These are phyloP conservation scores for Ceratocystis smalleyi DNA, from an alignment of 2,329 filamentous ascomycete genomes.

Conservation along the genomic window DNA sequence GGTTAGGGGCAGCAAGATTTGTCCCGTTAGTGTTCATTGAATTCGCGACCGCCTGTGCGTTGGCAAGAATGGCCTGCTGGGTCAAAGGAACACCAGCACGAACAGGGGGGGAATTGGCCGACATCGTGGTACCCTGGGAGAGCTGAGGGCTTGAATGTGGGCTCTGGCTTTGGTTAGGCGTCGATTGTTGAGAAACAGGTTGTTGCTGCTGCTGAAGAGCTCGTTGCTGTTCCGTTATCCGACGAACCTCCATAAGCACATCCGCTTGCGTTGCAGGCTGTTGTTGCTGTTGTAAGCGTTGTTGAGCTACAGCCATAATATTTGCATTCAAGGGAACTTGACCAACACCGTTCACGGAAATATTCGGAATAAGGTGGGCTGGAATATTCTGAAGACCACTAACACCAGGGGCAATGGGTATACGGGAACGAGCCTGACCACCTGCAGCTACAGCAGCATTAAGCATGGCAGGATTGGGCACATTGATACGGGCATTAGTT, in stretches of 20 bases:
- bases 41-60: constrained; percentile 8
- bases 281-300: constrained; percentile 33
- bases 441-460: constrained; percentile 24
- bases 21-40: constrained; percentile 14
- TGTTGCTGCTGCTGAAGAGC: constrained; percentile 35
- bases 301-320: constrained; percentile 23
- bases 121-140: constrained; percentile 28
- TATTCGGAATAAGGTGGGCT: constrained; percentile 36
- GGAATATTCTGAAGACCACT: constrained; percentile 35
- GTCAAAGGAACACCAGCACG: constrained; percentile 10
- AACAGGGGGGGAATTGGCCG: constrained; percentile 23
- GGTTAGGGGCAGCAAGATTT: constrained; percentile 14
- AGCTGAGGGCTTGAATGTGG: constrained; percentile 27
- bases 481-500: not conserved
- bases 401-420: constrained; percentile 38
- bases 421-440: constrained; percentile 34
- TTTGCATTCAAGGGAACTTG: constrained; percentile 52
- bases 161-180: constrained; percentile 22
- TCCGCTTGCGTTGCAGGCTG: constrained; percentile 36
- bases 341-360: constrained; percentile 46
- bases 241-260: constrained; percentile 47
- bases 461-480: constrained; percentile 13
- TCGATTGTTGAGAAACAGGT: constrained; percentile 20
- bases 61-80: constrained; percentile 14
- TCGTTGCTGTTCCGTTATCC: constrained; percentile 50